phyloP scores from a whole-genome alignment of 306 rosid species.

The Sophora flavescens region DNA sequence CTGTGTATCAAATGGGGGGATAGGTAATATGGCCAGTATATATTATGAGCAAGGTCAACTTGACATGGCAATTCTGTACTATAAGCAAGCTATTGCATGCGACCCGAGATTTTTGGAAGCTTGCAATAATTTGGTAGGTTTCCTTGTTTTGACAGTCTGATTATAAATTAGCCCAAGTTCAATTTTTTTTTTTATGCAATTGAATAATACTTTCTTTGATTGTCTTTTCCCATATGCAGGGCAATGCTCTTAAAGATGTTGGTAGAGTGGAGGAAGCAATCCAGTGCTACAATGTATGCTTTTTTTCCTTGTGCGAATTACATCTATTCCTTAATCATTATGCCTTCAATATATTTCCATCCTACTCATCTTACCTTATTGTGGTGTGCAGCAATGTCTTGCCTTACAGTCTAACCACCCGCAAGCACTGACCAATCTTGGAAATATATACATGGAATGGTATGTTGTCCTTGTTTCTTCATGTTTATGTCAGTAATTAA shows the following conservation, averaged over 20 bases:
- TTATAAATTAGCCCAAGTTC: background rate
- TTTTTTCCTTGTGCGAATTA: conserved; percentile 25
- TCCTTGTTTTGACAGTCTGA: conserved; percentile 6
- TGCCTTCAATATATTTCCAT: background rate
- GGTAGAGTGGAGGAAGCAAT: conserved; percentile 97
- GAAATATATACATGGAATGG: conserved; percentile 91
- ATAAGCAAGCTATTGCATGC: conserved; percentile 88
- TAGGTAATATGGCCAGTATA: conserved; percentile 93
- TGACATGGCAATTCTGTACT: conserved; percentile 93
- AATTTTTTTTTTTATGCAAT: background rate
- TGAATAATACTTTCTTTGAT: conserved; percentile 1
- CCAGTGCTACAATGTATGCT: conserved; percentile 88
- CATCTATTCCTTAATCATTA: conserved; percentile 11
- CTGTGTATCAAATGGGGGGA: conserved; percentile 35
- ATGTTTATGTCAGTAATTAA: background rate
- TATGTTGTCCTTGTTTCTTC: conserved; percentile 34
- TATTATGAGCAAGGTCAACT: conserved; percentile 94
- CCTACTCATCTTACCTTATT: conserved; percentile 43
- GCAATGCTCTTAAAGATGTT: conserved; percentile 93
- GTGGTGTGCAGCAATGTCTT: conserved; percentile 88
- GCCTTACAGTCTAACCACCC: conserved; percentile 90
- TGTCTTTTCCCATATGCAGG: conserved; percentile 52
- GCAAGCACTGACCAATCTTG: conserved; percentile 88
- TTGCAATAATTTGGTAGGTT: conserved; percentile 92
- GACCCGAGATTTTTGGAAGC: conserved; percentile 99